Base-by-base conservation (phyloP, 1,139 yeast species). In the Geotrichum macrosporum region DNA sequence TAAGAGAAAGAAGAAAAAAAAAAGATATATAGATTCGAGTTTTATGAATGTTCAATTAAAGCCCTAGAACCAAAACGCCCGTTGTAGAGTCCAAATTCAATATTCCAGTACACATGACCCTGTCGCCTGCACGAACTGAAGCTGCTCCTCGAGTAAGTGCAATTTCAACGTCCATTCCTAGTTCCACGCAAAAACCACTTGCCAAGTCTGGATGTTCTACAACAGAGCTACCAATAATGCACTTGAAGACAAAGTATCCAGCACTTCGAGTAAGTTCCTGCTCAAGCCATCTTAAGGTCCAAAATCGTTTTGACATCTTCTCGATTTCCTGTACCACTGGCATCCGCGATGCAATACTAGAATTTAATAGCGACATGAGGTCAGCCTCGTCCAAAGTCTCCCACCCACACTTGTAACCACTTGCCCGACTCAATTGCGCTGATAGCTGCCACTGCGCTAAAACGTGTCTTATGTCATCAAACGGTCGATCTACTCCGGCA, bases 51-150 rank as follows among this genome's bases (percentile, higher is more conserved):
- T 12, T 10, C 5, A 10, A 30, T 46, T 53, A 60, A 41, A 59
- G 50, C 12, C 63, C 60, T 22, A 65, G 55, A 5, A 64, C 63
- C 19, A 64, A 43, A 18, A 60, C 41, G 1, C 66, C 68, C 31
- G 58, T 59, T 9, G 56, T 45, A 2, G 68, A 61, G 31, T 58
- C 63, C 8, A 63, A 55, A 42, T 58, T 62, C 21, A 62, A 38
- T 10, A 66, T 62, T 35, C 61, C 62, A 15, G 65, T 63, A 41
- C 69, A 62, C 22, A 66, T 57, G 4, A 66, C 57, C 27, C 61
- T 57, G 50, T 66, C 69, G 15, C 69, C 70, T 2, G 50, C 41
- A 15, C 21, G 6, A 8, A 46, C 42, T 2, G 24, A 6, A 10
- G 41, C 37, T 10, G 44, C 24, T 10, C 20, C 10, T 3, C 30